Base-by-base conservation (phyloP, 2,329 filamentous ascomycete species). In the Alternaria novae-zelandiae region DNA sequence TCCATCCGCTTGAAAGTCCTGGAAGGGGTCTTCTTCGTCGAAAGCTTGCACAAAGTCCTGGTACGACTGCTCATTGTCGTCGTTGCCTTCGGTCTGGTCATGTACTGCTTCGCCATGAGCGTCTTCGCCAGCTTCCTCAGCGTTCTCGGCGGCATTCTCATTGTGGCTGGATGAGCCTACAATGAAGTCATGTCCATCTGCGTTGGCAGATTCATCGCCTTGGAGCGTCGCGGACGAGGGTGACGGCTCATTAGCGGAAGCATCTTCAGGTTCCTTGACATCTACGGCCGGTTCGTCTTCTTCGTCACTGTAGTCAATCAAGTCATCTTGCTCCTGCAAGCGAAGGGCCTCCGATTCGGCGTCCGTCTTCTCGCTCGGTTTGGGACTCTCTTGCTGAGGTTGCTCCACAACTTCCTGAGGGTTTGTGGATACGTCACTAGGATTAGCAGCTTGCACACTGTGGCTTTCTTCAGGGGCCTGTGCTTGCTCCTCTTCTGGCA, bases 241-340 rank as follows among this genome's bases (percentile, higher is more conserved):
- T 1, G 76, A 77, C 2, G 59, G 55, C 17, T 68, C 68, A 28
- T 68, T 62, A 15, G 47, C 45, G 12, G 59, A 47, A 17, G 61
- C 61, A 44, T 59, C 57, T 20, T 67, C 63, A n/a, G 26, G 45
- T 21, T 59, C 61, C 17, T 63, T 57, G 25, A 43, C 61, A 58
- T 67, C 44, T 12, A 66, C 67, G 43, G 66, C 46, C 8, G 70
- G 65, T 20, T 70, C 58, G n/a, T 74, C 72, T 43, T 83, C 81
- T n/a, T 79, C 82, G 60, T 87, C 84, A 23, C 84, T 83, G 69
- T 86, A 87, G 63, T 84, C 83, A 69, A 84, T 80, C n/a, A 82
- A 62, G 66, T 84, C 82, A 12, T 79, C 80, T n/a, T 80, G 76
- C 36, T 70, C 63, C 15, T 71, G 65, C 53, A 67, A 70, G 49